Evolutionary conservation across 345 rosid genomes (phyloP).

Genomic region (Hibiscus trionum): DNA sequence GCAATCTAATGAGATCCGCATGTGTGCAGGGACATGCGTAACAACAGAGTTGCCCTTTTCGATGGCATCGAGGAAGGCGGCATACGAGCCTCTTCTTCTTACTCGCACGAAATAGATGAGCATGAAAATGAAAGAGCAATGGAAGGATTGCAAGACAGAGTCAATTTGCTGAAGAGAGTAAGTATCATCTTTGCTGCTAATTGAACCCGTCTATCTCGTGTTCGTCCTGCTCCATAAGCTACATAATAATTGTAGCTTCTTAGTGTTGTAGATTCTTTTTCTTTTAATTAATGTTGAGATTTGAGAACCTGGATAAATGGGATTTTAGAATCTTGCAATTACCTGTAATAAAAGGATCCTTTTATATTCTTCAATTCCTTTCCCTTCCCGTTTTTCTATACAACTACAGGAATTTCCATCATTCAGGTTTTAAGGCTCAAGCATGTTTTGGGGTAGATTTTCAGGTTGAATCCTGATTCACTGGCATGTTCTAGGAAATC

Average conservation of each 20-base stretch:
- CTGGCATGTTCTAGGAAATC: background rate
- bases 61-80: constrained; percentile 98
- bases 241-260: background rate
- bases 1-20: constrained; percentile 3
- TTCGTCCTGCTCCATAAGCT: background rate
- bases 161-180: constrained; percentile 77
- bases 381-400: background rate
- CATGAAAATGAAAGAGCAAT: constrained; percentile 88
- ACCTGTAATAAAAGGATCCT: background rate
- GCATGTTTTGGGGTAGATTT: background rate
- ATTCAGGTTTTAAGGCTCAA: background rate
- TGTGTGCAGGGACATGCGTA: constrained; percentile 58
- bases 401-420: too few species aligned
- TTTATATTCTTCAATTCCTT: background rate
- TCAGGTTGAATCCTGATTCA: background rate
- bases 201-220: too few species aligned
- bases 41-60: constrained; percentile 61
- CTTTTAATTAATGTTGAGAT: background rate
- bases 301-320: background rate
- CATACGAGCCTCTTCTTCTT: constrained; percentile 73
- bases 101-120: constrained; percentile 89
- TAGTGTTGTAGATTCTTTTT: background rate
- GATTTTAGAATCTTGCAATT: background rate
- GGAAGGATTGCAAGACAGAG: constrained; percentile 94
- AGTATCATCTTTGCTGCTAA: constrained; percentile 19